Percentiles rank a stretch among this genome's conserved stretches.
Evolutionary conservation across 129 eudicot genomes (phyloP).

Genomic region (Centrapalus pauciflorus): DNA sequence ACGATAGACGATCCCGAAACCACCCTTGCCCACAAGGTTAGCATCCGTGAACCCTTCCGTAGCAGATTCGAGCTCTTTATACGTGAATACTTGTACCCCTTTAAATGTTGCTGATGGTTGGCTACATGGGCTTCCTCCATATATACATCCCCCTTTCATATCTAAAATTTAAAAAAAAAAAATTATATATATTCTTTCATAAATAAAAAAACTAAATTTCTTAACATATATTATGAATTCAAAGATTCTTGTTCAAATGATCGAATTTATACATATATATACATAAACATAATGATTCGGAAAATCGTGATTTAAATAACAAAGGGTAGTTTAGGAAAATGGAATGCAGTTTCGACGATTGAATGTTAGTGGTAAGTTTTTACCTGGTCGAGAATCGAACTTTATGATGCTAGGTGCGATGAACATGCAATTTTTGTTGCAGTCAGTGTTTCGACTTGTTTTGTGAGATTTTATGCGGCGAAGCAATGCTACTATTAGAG

Average conservation of each 20-base stretch:
- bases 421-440: conserved; percentile 51
- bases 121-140: conserved; percentile 40
- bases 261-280: too few species aligned
- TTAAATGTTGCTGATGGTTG: conserved; percentile 33
- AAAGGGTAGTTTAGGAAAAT: background rate
- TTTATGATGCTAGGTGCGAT: conserved; percentile 50
- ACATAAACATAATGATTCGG: too few species aligned
- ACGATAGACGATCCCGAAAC: conserved; percentile 65
- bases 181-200: background rate
- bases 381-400: conserved; percentile 58
- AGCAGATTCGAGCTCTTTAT: conserved; percentile 70
- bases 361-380: background rate
- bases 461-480: conserved; percentile 46
- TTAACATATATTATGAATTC: background rate
- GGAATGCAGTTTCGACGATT: background rate
- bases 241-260: too few species aligned
- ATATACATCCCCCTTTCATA: conserved; percentile 49
- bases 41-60: conserved; percentile 53
- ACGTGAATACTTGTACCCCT: conserved; percentile 84
- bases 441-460: conserved; percentile 6
- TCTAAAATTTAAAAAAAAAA: conserved; percentile 11
- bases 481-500: conserved; percentile 47
- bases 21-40: conserved; percentile 69
- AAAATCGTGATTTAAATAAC: background rate
- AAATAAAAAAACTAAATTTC: background rate